Conservation (phyloP, 257 asterid genomes). For the Gentiana macrophylla region DNA sequence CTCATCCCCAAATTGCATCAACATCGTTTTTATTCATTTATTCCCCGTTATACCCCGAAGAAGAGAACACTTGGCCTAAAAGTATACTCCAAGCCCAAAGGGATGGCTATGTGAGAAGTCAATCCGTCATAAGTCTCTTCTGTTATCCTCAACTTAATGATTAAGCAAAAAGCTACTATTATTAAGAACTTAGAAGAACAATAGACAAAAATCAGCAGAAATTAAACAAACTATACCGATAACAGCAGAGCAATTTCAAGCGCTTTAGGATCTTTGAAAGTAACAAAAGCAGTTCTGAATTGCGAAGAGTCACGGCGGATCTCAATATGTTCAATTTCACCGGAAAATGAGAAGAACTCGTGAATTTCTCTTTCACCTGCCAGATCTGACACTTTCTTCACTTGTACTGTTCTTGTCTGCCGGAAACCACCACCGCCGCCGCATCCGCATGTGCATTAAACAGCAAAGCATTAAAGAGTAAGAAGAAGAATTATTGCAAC, state of each 20-base stretch:
- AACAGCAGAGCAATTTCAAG: constrained; percentile 86
- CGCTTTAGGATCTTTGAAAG: constrained; percentile 82
- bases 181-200: neutral
- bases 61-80: no score
- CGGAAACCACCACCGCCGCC: neutral
- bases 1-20: no score
- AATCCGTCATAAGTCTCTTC: no score
- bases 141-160: no score
- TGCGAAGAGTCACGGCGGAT: constrained; percentile 60
- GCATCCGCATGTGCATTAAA: neutral
- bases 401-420: constrained; percentile 60
- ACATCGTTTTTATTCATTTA: no score
- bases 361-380: constrained; percentile 83
- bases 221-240: constrained; percentile 41
- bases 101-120: no score
- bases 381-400: constrained; percentile 73
- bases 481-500: constrained; percentile 1
- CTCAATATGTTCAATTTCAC: constrained; percentile 80
- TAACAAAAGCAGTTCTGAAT: constrained; percentile 65
- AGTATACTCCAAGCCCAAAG: no score
- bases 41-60: no score
- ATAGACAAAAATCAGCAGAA: neutral
- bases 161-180: no score
- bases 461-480: neutral
- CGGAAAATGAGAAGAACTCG: constrained; percentile 94